Percentiles rank a stretch among this genome's conserved stretches.
phyloP scores from a whole-genome alignment of 768 basidiomycete genomes.

The Tricholoma bakamatsutake region DNA sequence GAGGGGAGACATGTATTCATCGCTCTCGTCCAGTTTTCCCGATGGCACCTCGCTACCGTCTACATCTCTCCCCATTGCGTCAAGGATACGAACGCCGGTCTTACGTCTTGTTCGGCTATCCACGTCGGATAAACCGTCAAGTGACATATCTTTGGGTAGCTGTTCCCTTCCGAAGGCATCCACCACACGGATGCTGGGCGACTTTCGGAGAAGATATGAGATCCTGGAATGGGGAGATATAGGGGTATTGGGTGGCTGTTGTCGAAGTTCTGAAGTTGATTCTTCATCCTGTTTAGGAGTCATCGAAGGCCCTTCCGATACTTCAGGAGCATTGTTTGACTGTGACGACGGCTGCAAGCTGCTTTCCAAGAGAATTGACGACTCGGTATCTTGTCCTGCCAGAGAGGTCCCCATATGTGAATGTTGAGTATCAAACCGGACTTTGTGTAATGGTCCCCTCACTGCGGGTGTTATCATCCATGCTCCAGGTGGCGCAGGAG shows the following conservation, averaged over 20 bases:
- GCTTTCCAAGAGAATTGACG: constrained; percentile 7
- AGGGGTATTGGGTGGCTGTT: constrained; percentile 12
- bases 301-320: not conserved
- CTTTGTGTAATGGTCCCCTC: constrained; percentile 59
- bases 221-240: constrained; percentile 12
- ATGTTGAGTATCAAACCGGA: constrained; percentile 59
- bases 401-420: constrained; percentile 6
- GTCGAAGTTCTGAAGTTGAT: constrained; percentile 6
- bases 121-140: not conserved
- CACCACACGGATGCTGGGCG: constrained; percentile 54
- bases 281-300: not conserved
- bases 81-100: constrained; percentile 52
- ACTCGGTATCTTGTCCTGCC: constrained; percentile 2
- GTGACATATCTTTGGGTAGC: constrained; percentile 7
- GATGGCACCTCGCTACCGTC: constrained; percentile 23
- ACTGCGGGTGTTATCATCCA: constrained; percentile 56
- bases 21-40: constrained; percentile 18
- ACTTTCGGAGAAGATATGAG: constrained; percentile 33
- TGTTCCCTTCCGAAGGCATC: constrained; percentile 64
- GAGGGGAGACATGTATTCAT: constrained; percentile 20
- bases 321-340: not conserved
- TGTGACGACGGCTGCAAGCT: constrained; percentile 4
- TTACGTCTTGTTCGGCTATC: constrained; percentile 22
- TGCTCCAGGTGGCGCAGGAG: constrained; percentile 65
- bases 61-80: constrained; percentile 64